Evolutionary conservation across 192 early-diverging fungal species (phyloP), one percentile per base, ranked within the genome.

Genomic region (Borealophlyctis nickersoniae): DNA sequence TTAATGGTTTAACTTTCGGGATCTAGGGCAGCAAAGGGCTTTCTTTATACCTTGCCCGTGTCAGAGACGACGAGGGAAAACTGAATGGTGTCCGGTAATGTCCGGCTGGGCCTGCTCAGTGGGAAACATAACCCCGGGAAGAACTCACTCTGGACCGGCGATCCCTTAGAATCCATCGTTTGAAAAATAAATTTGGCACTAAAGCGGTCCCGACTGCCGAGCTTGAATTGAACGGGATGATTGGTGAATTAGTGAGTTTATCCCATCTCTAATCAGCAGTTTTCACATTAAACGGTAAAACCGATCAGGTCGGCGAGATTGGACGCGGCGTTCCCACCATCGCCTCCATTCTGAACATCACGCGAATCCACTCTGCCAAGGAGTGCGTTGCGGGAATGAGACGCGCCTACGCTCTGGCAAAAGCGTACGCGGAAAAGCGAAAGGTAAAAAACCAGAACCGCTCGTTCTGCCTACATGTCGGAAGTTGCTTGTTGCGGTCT

Each of bases 141-240:
- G n/a, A n/a, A n/a, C n/a, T n/a, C n/a, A n/a, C n/a, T n/a, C n/a
- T n/a, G n/a, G n/a, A n/a, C n/a, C n/a, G n/a, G n/a, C n/a, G n/a
- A n/a, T n/a, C n/a, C n/a, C n/a, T n/a, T n/a, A 32, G n/a, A n/a
- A 79, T 89, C n/a, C 78, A 87, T 34, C 77, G 86, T 11, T 69
- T 87, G 48, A 88, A 87, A 69, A 79, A 89, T 70, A 90, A 88
- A 77, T 74, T 82, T 51, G 86, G 87, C 33, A 89, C 87, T 27
- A 85, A 82, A 49, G 78, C 79, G 9, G 73, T 90, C 28, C 87
- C 87, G 7, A 90, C 89, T 14, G 89, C 89, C 22, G 89, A 90
- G 57, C 70, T 89, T 24, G 76, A 85, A 58, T 70, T 89, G 56
- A 49, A 71, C 56, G 77, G 81, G 1, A 84, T 84, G 79, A 49